Percentiles rank a stretch among this genome's conserved stretches.
These are phyloP conservation scores for Trametes maxima DNA, from an alignment of 768 basidiomycete genomes.

Conservation along the genomic window DNA sequence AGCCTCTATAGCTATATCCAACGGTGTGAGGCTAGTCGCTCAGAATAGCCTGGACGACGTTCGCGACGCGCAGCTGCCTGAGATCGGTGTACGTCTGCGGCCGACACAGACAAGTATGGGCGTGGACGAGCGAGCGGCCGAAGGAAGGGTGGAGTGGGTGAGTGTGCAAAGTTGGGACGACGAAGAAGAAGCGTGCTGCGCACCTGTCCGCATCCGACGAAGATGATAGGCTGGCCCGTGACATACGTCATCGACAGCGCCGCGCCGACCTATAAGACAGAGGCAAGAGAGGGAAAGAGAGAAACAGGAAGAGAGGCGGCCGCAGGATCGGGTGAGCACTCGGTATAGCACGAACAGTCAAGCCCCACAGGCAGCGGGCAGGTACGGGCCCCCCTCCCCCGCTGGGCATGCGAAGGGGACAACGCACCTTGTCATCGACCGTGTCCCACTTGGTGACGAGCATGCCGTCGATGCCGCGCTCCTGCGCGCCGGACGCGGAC, in stretches of 20 bases:
- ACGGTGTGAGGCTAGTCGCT: constrained; percentile 51
- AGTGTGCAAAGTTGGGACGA: neutral
- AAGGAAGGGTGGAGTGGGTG: too few relatives aligned
- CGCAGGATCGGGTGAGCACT: too few relatives aligned
- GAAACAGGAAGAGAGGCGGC: neutral
- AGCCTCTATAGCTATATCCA: too few relatives aligned
- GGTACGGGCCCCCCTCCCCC: too few relatives aligned
- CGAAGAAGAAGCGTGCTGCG: constrained; percentile 28
- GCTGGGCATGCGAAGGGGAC: too few relatives aligned
- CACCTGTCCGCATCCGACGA: constrained; percentile 97
- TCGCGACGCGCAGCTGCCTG: constrained; percentile 84
- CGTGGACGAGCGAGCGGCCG: neutral
- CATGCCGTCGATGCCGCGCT: constrained; percentile 97
- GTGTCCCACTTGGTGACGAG: constrained; percentile 99
- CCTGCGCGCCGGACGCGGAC: constrained; percentile 64
- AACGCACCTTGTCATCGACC: constrained; percentile 90
- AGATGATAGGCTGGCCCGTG: constrained; percentile 97
- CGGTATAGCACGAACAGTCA: neutral
- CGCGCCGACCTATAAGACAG: constrained; percentile 84
- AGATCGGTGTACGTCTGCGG: constrained; percentile 93
- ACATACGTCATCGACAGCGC: constrained; percentile 99
- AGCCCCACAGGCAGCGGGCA: too few relatives aligned
- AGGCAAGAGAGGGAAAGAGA: too few relatives aligned
- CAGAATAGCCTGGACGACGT: constrained; percentile 93
- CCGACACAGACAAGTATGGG: neutral